Evolutionary conservation across 2,329 filamentous ascomycete species (phyloP).

Genomic region (Fusarium nodosum): DNA sequence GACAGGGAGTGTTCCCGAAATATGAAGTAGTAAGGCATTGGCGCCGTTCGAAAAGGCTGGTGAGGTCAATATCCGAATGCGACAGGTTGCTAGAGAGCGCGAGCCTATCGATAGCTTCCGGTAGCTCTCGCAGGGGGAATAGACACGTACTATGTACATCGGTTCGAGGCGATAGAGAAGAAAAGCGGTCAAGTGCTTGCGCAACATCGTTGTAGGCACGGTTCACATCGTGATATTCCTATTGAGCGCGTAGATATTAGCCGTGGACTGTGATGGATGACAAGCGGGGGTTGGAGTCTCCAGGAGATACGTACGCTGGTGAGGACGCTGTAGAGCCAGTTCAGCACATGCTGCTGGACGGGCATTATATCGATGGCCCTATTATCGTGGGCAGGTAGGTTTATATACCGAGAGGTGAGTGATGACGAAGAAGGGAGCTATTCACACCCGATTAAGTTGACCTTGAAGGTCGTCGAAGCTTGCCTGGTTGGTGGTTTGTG

Average conservation of each 20-base stretch:
- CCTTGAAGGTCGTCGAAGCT: slow-evolving; percentile 38
- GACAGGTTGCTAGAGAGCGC: slow-evolving; percentile 8
- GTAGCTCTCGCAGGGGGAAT: slow-evolving; percentile 59
- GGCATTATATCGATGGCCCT: slow-evolving; percentile 63
- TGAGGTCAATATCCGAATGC: slow-evolving; percentile 24
- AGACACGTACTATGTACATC: slow-evolving; percentile 86
- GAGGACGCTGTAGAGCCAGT: slow-evolving; percentile 94
- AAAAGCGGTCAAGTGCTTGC: slow-evolving; percentile 81
- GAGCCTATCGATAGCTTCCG: slow-evolving; percentile 51
- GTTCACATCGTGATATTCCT: slow-evolving; percentile 96
- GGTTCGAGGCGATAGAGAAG: slow-evolving; percentile 85
- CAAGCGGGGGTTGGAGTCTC: slow-evolving; percentile 18
- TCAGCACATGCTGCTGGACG: slow-evolving; percentile 89
- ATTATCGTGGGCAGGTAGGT: not conserved
- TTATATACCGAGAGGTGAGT: not conserved
- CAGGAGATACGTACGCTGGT: slow-evolving; percentile 70
- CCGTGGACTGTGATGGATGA: slow-evolving; percentile 7
- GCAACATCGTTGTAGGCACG: slow-evolving; percentile 93
- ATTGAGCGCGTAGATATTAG: slow-evolving; percentile 41
- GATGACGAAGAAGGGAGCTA: slow-evolving; percentile 17
- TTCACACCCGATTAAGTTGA: slow-evolving; percentile 29
- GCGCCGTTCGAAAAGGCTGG: slow-evolving; percentile 89
- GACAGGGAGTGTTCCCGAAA: slow-evolving; percentile 91
- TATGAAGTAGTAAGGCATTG: slow-evolving; percentile 86
- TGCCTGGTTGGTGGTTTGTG: slow-evolving; percentile 39